Base-by-base conservation (phyloP, 306 rosid species). In the Abrus pulchellus region DNA sequence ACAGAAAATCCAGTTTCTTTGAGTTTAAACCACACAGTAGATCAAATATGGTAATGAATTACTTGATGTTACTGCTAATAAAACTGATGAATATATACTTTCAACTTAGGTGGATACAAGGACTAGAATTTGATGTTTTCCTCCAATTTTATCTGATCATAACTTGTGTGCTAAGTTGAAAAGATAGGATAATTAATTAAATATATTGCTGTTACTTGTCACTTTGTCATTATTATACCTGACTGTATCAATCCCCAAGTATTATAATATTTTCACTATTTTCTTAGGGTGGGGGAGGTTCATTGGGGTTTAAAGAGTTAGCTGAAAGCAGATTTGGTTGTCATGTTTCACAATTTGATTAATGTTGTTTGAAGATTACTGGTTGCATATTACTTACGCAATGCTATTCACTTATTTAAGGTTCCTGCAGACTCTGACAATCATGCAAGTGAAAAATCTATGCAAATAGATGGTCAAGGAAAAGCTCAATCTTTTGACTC, bases 1-100 rank as follows among this genome's bases (percentile, higher is more conserved):
- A 88, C 76, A 89, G 88, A 81, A 90, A 77, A 63, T 84, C 90
- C 44, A 82, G 91, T 86, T 85, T 89, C 88, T 95, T 96, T 52
- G 93, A 90, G 86, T 92, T 93, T 80, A 92, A 89, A 81, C 94
- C 93, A 28, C 88, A 84, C 84, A 67, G 71, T 81, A 74, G 84
- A 82, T 75, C 90, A 75, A 89, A 92, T 78, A 90, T 87, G 99
- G 99, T 87, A 84, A 77, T 68, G 70, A 69, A 67, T 81, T 82
- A 59, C 66, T 86, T 52, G 64, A 74, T 83, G 41, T 34, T 20
- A 41, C 38, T 49, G 41, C 74, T 32, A 36, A 12, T 73, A 73
- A 67, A 49, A 41, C 28, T 75, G 77, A 62, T 78, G 61, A 61
- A 38, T 68, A 14, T 69, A 33, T 48, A 40, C 74, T 50, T 72